Evolutionary conservation across 2,329 filamentous ascomycete genomes (phyloP), one percentile per base, ranked within the genome.

Genomic region (Pseudofabraea citricarpa): DNA sequence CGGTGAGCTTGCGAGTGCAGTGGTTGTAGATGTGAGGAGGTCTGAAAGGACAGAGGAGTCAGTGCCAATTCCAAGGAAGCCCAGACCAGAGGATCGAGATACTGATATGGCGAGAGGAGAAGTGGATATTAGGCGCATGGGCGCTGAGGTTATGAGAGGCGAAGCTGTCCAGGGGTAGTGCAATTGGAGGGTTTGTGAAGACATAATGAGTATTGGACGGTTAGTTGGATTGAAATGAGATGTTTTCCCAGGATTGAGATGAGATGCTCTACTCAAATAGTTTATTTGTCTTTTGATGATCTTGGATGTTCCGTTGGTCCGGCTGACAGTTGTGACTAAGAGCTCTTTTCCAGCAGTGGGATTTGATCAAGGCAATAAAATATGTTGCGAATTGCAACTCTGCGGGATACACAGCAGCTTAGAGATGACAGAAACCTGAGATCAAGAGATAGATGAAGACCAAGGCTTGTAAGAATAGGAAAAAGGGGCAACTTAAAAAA

Each of bases 91-190:
- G 23, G 76, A 74, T 52, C 64, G 64, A 2, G 76, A 80, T 12
- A 87, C 73, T 33, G 79, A 73, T 23, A 80, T 65, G 3, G 82
- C 79, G 3, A 88, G 71, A 1, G 64, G 52, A 57, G 71, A 48
- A 59, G 73, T 56, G 61, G 71, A 53, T 72, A 87, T 77, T 26
- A 80, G 69, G 36, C 81, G 75, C 85, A 90, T 88, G 0, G 85
- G 85, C 1, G 82, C 84, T 27, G 71, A 69, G 36, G 74, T 68
- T 22, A 89, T 70, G 16, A 86, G 62, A 5, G 81, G 82, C 2
- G 63, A 53, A 26, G 67, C 59, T 4, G 70, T 72, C 80, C 81
- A 85, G 52, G 79, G 77, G 54, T 82, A 81, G 55, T 60, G 41
- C 64, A 44, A 21, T 8, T 44, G 56, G 63, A 54, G 16, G 10